Percentiles rank a stretch among this genome's conserved stretches.
Evolutionary conservation across 306 rosid genomes (phyloP).

Genomic region (Carpinus viminea): DNA sequence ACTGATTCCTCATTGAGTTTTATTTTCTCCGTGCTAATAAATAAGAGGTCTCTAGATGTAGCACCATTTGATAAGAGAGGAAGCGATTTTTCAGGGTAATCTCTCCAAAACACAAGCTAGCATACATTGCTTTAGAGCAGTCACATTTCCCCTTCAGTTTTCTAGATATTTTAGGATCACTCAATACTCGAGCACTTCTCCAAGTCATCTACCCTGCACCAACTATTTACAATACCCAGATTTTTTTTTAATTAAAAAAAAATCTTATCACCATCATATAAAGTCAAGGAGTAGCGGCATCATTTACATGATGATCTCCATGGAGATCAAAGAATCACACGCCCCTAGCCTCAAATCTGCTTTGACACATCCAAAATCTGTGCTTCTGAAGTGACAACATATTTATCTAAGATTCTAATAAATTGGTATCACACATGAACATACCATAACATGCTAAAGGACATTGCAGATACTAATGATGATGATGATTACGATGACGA

Average conservation of each 20-base stretch:
- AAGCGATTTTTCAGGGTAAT: background rate
- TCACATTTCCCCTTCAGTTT: background rate
- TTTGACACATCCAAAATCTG: background rate
- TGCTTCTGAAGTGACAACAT: conserved; percentile 1
- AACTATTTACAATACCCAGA: background rate
- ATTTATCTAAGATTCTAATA: background rate
- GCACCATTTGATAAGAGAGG: background rate
- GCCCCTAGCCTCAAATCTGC: background rate
- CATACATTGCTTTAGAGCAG: background rate
- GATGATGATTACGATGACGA: conserved; percentile 1
- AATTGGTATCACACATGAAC: conserved; percentile 5
- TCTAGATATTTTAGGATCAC: background rate
- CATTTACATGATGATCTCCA: background rate
- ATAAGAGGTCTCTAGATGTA: background rate
- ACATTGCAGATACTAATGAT: background rate
- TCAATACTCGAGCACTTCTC: background rate
- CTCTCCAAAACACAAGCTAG: background rate
- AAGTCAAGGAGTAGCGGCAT: background rate
- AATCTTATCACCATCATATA: background rate
- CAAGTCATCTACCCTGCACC: background rate
- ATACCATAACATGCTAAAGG: conserved; percentile 7
- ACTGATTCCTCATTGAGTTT: background rate
- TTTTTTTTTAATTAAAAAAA: background rate
- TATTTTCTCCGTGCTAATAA: background rate
- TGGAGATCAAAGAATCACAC: conserved; percentile 5